These are phyloP conservation scores for Dujonia santamariae DNA, from an alignment of 1,139 yeast species.

Conservation along the genomic window DNA sequence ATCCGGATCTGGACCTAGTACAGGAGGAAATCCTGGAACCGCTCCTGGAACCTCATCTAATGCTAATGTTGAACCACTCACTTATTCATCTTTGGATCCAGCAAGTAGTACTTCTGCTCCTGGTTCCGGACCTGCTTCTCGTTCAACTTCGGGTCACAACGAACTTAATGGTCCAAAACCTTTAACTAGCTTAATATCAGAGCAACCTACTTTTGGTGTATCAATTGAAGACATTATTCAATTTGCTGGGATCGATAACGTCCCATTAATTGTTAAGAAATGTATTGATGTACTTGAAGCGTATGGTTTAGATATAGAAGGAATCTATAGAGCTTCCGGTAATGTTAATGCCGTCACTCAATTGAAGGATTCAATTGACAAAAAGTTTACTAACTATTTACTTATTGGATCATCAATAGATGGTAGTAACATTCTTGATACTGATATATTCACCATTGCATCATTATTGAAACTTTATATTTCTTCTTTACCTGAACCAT, in stretches of 20 bases:
- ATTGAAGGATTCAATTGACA: slow-evolving; percentile 69
- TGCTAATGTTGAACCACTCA: no score
- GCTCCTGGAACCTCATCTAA: no score
- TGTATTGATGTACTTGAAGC: slow-evolving; percentile 85
- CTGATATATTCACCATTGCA: slow-evolving; percentile 72
- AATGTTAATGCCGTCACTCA: slow-evolving; percentile 72
- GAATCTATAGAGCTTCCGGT: slow-evolving; percentile 85
- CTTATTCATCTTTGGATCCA: slow-evolving; percentile 40
- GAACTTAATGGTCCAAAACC: slow-evolving; percentile 41
- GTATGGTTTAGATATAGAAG: slow-evolving; percentile 82
- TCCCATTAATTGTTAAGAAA: slow-evolving; percentile 85
- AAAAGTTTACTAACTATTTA: slow-evolving; percentile 65
- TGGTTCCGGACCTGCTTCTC: slow-evolving; percentile 15
- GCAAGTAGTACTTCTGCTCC: slow-evolving; percentile 12
- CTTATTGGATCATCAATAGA: slow-evolving; percentile 43
- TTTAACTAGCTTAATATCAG: slow-evolving; percentile 19
- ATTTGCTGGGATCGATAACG: slow-evolving; percentile 80
- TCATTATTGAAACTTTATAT: slow-evolving; percentile 69
- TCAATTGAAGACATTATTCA: slow-evolving; percentile 73
- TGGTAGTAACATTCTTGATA: slow-evolving; percentile 51
- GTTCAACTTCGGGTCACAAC: slow-evolving; percentile 17
- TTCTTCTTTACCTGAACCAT: slow-evolving; percentile 66
- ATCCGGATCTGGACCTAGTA: no score
- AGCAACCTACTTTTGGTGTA: slow-evolving; percentile 73
- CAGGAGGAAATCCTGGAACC: no score